These are phyloP conservation scores for Zasmidium angulare DNA, from an alignment of 2,329 filamentous ascomycete genomes.

Conservation along the genomic window DNA sequence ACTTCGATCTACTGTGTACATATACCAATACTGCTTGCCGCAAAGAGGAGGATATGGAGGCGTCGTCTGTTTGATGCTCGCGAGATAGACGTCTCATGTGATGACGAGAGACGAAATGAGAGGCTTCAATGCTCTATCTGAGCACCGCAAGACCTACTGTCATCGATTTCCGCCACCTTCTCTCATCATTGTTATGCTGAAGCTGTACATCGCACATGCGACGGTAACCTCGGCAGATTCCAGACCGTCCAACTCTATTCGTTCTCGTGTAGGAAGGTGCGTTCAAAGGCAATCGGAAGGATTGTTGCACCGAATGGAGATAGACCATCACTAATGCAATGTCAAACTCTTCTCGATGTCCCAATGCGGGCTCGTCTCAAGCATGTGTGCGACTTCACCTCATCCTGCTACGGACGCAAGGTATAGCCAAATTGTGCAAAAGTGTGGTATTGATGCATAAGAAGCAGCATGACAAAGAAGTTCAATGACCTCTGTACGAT, in stretches of 20 bases:
- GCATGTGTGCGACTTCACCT: background rate
- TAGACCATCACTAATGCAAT: background rate
- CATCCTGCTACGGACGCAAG: background rate
- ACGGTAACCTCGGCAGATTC: too few relatives aligned
- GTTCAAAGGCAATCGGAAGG: background rate
- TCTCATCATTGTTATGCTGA: too few relatives aligned
- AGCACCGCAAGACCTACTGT: background rate
- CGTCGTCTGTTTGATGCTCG: background rate
- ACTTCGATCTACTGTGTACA: background rate
- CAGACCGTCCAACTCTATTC: too few relatives aligned
- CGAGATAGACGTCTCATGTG: background rate
- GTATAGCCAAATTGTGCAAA: background rate
- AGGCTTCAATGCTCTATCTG: background rate
- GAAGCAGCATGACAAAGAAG: background rate
- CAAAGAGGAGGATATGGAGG: background rate
- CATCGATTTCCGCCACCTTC: background rate
- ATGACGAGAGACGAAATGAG: background rate
- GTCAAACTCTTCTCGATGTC: background rate
- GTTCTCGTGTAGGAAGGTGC: too few relatives aligned
- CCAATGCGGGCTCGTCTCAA: too few relatives aligned
- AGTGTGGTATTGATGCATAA: too few relatives aligned
- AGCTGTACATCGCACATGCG: too few relatives aligned
- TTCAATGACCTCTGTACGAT: too few relatives aligned
- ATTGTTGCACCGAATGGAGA: background rate
- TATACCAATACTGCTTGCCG: background rate